Percentiles rank a stretch among this genome's conserved stretches.
phyloP scores from a whole-genome alignment of 176 grass and related monocot genomes.

The Phoenix dactylifera region DNA sequence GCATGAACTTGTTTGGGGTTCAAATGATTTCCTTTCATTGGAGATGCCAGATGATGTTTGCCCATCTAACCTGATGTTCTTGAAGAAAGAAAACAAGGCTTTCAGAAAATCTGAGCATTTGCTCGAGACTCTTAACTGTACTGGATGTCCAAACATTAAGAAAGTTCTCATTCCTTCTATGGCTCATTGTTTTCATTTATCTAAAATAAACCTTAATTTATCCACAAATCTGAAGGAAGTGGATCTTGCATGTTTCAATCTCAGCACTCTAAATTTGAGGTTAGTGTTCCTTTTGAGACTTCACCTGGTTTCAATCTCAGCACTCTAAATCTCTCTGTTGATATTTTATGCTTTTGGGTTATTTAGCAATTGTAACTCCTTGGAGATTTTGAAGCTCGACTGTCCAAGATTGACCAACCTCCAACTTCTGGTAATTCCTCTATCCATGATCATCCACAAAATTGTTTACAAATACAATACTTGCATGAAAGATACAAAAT shows the following conservation, averaged over 20 bases:
- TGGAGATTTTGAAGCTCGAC: constrained; percentile 91
- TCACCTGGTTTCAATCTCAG: neutral
- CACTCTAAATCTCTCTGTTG: neutral
- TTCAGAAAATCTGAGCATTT: constrained; percentile 30
- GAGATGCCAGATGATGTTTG: constrained; percentile 42
- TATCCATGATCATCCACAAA: neutral
- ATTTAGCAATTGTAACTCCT: constrained; percentile 60
- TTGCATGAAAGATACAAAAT: neutral
- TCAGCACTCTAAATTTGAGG: constrained; percentile 76
- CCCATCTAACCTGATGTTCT: constrained; percentile 19
- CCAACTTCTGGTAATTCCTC: constrained; percentile 59
- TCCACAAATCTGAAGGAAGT: constrained; percentile 94
- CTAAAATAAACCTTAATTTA: constrained; percentile 93
- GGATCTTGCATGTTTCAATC: constrained; percentile 62
- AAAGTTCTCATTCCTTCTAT: constrained; percentile 72
- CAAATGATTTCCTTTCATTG: constrained; percentile 22
- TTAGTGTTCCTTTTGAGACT: constrained; percentile 12
- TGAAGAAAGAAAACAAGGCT: constrained; percentile 19
- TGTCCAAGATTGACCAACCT: constrained; percentile 81
- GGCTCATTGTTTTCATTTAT: constrained; percentile 54
- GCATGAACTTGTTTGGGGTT: constrained; percentile 65
- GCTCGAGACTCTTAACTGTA: constrained; percentile 88
- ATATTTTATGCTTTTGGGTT: constrained; percentile 14
- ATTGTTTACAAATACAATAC: neutral
- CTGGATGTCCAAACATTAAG: constrained; percentile 87